Evolutionary conservation across 2,329 filamentous ascomycete species (phyloP).

Genomic region (Zymoseptoria pseudotritici): DNA sequence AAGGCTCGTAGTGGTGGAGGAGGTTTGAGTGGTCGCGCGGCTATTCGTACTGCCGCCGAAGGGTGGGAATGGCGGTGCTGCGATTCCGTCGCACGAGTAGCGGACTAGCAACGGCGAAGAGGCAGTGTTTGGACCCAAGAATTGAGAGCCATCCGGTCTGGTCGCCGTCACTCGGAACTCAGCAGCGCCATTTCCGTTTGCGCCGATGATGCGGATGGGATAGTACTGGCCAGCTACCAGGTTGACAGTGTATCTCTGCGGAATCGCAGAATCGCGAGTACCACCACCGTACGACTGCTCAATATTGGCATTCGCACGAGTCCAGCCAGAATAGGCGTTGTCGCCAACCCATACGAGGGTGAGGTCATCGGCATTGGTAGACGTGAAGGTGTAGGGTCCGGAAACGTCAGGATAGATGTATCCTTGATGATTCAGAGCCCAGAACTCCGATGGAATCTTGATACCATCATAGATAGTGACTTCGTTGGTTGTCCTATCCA

Average conservation of each 20-base stretch:
- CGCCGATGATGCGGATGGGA: neutral
- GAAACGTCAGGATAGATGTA: conserved; percentile 9
- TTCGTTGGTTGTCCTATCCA: neutral
- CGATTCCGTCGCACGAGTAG: neutral
- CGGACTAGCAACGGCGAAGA: neutral
- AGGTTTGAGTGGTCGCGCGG: too few species aligned
- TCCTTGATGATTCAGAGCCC: conserved; percentile 14
- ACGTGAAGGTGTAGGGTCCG: conserved; percentile 20
- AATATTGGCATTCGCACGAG: neutral
- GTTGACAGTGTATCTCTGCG: neutral
- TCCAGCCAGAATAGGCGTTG: conserved; percentile 5
- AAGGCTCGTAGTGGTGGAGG: too few species aligned
- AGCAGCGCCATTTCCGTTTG: neutral
- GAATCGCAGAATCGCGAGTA: too few species aligned
- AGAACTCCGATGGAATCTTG: neutral
- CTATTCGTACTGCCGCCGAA: too few species aligned
- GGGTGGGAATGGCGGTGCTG: too few species aligned
- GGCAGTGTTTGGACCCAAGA: neutral
- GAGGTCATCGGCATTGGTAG: conserved; percentile 19
- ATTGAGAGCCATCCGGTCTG: neutral
- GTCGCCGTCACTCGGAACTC: neutral
- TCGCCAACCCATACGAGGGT: conserved; percentile 21
- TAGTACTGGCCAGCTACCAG: neutral
- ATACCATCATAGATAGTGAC: neutral
- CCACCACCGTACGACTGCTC: neutral